phyloP scores from a whole-genome alignment of 192 early-diverging fungal species.

The Coemansia umbellata region DNA sequence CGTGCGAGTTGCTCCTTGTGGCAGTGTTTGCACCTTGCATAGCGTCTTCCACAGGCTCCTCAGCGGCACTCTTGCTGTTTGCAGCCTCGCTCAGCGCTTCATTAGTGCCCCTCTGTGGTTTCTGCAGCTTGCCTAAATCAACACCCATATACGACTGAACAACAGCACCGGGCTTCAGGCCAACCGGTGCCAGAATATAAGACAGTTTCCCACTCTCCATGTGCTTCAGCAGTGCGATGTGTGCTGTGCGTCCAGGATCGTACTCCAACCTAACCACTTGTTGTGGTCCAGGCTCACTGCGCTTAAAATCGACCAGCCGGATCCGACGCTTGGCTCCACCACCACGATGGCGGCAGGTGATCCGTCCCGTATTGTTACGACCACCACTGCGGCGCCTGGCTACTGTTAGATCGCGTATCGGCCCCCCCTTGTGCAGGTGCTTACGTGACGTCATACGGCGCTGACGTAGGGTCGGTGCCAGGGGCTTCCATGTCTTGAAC shows the following conservation, averaged over 20 bases:
- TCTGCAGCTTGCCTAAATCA: background rate
- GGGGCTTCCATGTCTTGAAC: constrained; percentile 92
- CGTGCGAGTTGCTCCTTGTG: background rate
- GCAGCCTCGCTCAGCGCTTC: constrained; percentile 2
- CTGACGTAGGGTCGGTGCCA: constrained; percentile 82
- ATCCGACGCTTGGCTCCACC: constrained; percentile 89
- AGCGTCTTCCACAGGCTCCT: background rate
- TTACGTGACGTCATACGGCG: constrained; percentile 78
- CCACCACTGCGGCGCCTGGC: constrained; percentile 83
- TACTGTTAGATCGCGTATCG: constrained; percentile 71
- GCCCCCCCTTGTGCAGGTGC: constrained; percentile 83
- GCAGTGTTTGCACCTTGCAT: no score
- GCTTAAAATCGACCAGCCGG: constrained; percentile 83
- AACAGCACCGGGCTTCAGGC: constrained; percentile 69
- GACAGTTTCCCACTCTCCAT: constrained; percentile 70
- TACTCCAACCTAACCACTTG: constrained; percentile 89
- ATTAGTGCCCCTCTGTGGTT: background rate
- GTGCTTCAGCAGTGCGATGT: constrained; percentile 81
- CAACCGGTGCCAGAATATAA: constrained; percentile 83
- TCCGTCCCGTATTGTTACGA: constrained; percentile 82
- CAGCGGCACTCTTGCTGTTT: background rate
- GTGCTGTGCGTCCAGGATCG: constrained; percentile 87
- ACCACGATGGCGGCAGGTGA: constrained; percentile 90
- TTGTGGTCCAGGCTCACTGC: constrained; percentile 68
- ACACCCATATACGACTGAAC: constrained; percentile 56